Evolutionary conservation across 129 eudicot species (phyloP), one percentile per base, ranked within the genome.

Genomic region (Smallanthus sonchifolius): DNA sequence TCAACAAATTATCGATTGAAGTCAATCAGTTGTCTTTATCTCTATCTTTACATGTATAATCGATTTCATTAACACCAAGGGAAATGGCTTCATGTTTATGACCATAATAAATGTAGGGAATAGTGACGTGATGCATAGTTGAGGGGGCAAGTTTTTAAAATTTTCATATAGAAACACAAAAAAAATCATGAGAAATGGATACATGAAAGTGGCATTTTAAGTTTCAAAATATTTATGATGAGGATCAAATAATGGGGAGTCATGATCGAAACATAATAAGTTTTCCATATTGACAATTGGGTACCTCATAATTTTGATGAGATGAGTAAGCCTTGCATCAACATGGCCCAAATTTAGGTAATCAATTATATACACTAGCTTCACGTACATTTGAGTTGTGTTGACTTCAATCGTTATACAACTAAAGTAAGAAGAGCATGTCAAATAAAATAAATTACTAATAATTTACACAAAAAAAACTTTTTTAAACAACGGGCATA

Each of bases 261-360:
- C 78, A 79, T 79, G 78, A 79, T 79, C 78, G 60, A 55, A 79
- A 54, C 79, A 65, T 79, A 43, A 72, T 73, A 72, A 52, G 78
- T 64, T 64, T 42, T 65, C 11, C 54, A 47, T 59, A 45, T 19
- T 77, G 69, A 32, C 48, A 68, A 43, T 35, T 77, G 49, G 75
- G 62, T 34, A 20, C 30, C 60, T 59, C 71, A 70, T 69, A 60
- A 59, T 19, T 69, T 79, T 79, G 63, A 79, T 72, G 78, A 34
- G 67, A 64, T 72, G 65, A 40, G 83, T 54, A 67, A 79, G 83
- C 78, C 78, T 79, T 79, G 17, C 83, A 79, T 79, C 83, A 79
- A 72, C 74, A 79, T 65, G 83, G 65, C 48, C 74, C 74, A 79
- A 79, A 4, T 79, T 43, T 79, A 72, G 68, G 78, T 72, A 79